These are phyloP conservation scores for Endoconidiophora polonica DNA, from an alignment of 2,329 filamentous ascomycete genomes.

Conservation along the genomic window DNA sequence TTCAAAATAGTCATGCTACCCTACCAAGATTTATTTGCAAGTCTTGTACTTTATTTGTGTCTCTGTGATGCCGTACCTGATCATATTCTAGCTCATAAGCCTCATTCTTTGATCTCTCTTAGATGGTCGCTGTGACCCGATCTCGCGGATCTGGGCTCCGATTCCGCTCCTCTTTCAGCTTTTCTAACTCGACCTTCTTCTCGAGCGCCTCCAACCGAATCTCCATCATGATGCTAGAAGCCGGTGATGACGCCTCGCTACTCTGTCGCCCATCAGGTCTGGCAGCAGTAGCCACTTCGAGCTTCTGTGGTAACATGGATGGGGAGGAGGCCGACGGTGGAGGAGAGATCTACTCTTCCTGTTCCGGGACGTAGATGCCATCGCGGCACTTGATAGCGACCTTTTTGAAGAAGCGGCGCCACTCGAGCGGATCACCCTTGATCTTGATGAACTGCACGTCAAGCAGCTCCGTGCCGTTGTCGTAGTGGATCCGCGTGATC, in stretches of 20 bases:
- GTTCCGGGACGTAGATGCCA: slow-evolving; percentile 45
- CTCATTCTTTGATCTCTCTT: no score
- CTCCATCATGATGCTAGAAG: neutral
- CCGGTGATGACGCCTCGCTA: no score
- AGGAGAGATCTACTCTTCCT: slow-evolving; percentile 13
- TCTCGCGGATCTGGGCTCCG: no score
- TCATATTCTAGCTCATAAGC: no score
- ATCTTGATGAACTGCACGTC: slow-evolving; percentile 87
- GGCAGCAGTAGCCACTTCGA: no score
- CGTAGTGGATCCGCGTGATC: slow-evolving; percentile 47
- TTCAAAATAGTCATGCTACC: no score
- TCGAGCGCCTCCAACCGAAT: slow-evolving; percentile 1
- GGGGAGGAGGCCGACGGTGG: neutral
- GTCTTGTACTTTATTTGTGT: no score
- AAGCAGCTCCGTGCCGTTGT: slow-evolving; percentile 42
- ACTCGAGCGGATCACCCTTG: slow-evolving; percentile 91
- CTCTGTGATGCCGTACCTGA: no score
- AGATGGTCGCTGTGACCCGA: no score
- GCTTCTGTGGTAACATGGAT: no score
- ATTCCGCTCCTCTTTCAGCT: neutral
- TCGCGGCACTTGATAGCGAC: slow-evolving; percentile 79
- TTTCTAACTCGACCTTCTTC: neutral
- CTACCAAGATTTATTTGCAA: no score
- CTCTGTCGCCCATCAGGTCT: neutral
- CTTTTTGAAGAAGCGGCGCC: slow-evolving; percentile 93